These are phyloP conservation scores for Fusarium illudens DNA, from an alignment of 2,329 filamentous ascomycete species.

Conservation along the genomic window DNA sequence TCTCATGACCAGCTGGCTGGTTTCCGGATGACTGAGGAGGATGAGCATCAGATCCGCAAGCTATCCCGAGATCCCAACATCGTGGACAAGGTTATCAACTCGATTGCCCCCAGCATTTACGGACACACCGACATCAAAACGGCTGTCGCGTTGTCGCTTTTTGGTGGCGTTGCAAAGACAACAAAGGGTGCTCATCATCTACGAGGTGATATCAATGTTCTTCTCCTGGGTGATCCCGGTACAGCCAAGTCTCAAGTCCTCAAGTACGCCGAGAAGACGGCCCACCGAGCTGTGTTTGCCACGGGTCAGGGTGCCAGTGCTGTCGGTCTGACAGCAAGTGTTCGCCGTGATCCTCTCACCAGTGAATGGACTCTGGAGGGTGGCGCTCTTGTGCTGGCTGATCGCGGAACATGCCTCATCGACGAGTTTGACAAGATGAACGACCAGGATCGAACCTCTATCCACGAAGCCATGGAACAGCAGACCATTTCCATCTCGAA, in stretches of 20 bases:
- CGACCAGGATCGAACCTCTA: slow-evolving; percentile 96
- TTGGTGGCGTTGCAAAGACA: slow-evolving; percentile 91
- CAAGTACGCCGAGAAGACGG: slow-evolving; percentile 98
- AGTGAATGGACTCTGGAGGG: slow-evolving; percentile 98
- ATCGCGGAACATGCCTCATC: slow-evolving; percentile 93
- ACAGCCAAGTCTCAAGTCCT: slow-evolving; percentile 98
- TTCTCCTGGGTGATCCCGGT: slow-evolving; percentile 94
- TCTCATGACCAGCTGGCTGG: slow-evolving; percentile 97
- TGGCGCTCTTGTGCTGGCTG: slow-evolving; percentile 91
- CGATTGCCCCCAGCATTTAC: slow-evolving; percentile 97
- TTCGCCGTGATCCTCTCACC: slow-evolving; percentile 93
- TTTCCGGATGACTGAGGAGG: slow-evolving; percentile 93
- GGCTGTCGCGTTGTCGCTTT: slow-evolving; percentile 90
- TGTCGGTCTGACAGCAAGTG: slow-evolving; percentile 96
- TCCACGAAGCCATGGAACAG: slow-evolving; percentile 99
- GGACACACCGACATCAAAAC: slow-evolving; percentile 98
- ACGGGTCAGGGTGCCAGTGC: slow-evolving; percentile 97
- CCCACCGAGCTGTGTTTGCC: slow-evolving; percentile 94
- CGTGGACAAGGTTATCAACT: slow-evolving; percentile 89
- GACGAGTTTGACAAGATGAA: slow-evolving; percentile 99
- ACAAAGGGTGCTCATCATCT: slow-evolving; percentile 90
- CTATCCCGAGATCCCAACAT: slow-evolving; percentile 91
- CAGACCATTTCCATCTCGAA: slow-evolving; percentile 99
- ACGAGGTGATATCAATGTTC: slow-evolving; percentile 96
- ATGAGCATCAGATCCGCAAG: slow-evolving; percentile 88